Base-by-base conservation (phyloP, 306 rosid genomes). In the cucumber (Cucumis sativus) region DNA sequence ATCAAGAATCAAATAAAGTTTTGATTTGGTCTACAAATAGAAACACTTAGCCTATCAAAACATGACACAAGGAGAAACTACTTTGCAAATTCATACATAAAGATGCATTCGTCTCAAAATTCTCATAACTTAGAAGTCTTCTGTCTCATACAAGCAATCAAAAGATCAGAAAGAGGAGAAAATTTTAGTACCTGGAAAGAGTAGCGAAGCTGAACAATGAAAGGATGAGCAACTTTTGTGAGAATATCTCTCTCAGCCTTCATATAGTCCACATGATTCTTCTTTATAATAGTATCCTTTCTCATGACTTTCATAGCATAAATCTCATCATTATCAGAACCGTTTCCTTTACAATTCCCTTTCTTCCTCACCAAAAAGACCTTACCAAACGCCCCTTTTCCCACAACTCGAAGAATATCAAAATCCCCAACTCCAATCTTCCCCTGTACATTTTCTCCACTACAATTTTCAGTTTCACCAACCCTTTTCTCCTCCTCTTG, bases 271-370 rank as follows among this genome's bases (percentile, higher is more conserved):
- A 95, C 89, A 51, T 94, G 98, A 60, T 95, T 90, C 87, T 92
- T 94, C 77, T 90, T 94, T 23, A 94, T 94, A 56, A 94, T 83
- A 8, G 92, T 89, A 33, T 92, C 98, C 77, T 95, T 95, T 67
- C 91, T 88, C 98, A 95, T 95, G 10, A 95, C 98, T 81, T 95
- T 95, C 98, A 95, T 95, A 0, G 98, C 98, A 70, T 84, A 94
- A 47, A 94, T 86, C 33, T 90, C 92, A 78, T 92, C 91, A 9
- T 66, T 80, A 17, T 59, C 64, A 5, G 33, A 75, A 18, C 54
- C 71, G 17, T 65, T 60, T 15, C 61, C 62, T 52, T 10, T 49
- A 30, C 8, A 83, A 43, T 55, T 74, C 7, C 80, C 79, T 49
- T 86, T 89, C 85, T 77, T 88, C 52, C 89, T 81, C 56, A 95